phyloP scores from a whole-genome alignment of 2,329 filamentous ascomycete genomes.

The Xylariaceae sp. region DNA sequence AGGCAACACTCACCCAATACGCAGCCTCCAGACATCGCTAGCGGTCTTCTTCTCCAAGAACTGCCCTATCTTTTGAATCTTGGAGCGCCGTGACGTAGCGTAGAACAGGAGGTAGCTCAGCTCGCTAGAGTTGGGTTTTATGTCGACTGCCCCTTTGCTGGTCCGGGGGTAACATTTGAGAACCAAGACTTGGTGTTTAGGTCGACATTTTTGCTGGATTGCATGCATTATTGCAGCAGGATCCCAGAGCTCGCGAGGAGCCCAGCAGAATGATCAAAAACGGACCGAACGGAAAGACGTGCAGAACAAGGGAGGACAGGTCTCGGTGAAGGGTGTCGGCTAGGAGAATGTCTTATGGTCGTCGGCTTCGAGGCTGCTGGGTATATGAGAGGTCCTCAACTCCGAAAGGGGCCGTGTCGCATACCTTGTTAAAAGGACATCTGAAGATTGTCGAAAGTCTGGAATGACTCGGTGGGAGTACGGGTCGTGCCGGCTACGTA shows the following conservation, averaged over 20 bases:
- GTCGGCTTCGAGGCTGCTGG: too few relatives aligned
- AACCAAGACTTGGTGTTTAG: constrained; percentile 94
- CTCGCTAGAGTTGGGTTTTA: constrained; percentile 94
- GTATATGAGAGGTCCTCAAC: too few relatives aligned
- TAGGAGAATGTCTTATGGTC: too few relatives aligned
- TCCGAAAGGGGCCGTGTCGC: too few relatives aligned
- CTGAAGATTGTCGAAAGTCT: too few relatives aligned
- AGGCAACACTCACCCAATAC: constrained; percentile 66
- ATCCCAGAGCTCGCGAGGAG: constrained; percentile 15
- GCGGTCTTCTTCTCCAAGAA: constrained; percentile 94
- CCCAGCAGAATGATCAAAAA: too few relatives aligned
- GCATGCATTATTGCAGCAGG: constrained; percentile 50
- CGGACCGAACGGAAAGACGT: constrained; percentile 2
- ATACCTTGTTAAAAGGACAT: too few relatives aligned
- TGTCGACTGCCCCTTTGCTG: constrained; percentile 84
- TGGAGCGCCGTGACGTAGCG: constrained; percentile 86
- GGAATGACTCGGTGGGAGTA: too few relatives aligned
- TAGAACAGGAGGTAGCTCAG: constrained; percentile 97
- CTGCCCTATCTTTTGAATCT: constrained; percentile 90
- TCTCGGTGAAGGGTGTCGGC: constrained; percentile 1
- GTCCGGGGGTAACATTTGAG: constrained; percentile 94
- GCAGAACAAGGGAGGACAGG: constrained; percentile 4
- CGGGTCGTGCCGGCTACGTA: not conserved
- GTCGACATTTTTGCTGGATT: constrained; percentile 66
- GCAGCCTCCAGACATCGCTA: constrained; percentile 81